Evolutionary conservation across 495 filamentous ascomycete species (phyloP).

Genomic region (Clohesyomyces aquaticus): DNA sequence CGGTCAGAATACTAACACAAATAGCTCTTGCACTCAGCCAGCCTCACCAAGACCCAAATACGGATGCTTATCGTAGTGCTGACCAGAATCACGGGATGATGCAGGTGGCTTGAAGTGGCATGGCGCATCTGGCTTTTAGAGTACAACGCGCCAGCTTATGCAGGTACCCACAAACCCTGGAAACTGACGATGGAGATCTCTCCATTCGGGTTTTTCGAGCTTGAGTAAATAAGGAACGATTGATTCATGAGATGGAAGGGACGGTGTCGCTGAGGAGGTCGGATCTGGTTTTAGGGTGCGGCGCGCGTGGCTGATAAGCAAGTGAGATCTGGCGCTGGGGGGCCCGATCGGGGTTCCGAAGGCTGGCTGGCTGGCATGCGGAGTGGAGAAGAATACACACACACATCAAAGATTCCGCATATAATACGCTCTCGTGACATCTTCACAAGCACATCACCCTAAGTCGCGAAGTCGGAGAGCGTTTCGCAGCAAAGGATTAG

Average conservation of each 20-base stretch:
- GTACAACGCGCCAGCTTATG: constrained; percentile 9
- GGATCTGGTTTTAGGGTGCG: too few relatives aligned
- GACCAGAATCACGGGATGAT: constrained; percentile 7
- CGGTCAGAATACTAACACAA: too few relatives aligned
- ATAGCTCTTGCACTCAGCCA: too few relatives aligned
- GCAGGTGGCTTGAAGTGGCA: constrained; percentile 19
- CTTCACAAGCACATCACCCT: background rate
- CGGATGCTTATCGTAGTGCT: constrained; percentile 4
- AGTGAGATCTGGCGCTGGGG: too few relatives aligned
- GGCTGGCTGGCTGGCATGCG: too few relatives aligned
- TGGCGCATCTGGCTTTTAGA: constrained; percentile 8
- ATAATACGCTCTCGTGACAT: background rate
- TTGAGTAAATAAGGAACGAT: background rate
- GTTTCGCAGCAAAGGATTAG: background rate
- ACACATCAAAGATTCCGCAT: background rate
- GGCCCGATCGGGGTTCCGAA: too few relatives aligned
- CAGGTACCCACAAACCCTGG: constrained; percentile 7
- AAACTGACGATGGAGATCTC: background rate
- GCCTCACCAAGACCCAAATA: too few relatives aligned
- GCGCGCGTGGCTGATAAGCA: too few relatives aligned
- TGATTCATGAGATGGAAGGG: background rate
- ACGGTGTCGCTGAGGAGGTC: too few relatives aligned
- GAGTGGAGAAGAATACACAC: too few relatives aligned
- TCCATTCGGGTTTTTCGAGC: background rate
- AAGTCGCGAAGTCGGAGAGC: background rate